Percentiles rank a stretch among this genome's conserved stretches.
Conservation (phyloP, 2,329 filamentous ascomycete genomes). For the Byssoonygena ceratinophila region DNA sequence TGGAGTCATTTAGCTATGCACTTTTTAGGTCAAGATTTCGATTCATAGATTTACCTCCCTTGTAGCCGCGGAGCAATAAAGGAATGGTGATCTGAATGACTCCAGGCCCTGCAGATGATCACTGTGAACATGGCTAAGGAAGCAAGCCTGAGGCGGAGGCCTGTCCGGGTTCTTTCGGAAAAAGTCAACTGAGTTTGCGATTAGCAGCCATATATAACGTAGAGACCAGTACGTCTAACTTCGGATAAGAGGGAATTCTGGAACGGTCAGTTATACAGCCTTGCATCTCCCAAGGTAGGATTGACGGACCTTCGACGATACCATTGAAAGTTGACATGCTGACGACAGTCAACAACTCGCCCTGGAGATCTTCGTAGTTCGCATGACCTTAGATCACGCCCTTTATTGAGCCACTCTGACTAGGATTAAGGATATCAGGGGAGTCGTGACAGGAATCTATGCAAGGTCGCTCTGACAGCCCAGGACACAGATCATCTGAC, state of each 20-base stretch:
- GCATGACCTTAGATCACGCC: not conserved
- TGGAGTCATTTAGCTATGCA: conserved; percentile 19
- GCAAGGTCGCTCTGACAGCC: too few species aligned
- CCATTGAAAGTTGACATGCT: conserved; percentile 29
- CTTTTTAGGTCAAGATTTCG: not conserved
- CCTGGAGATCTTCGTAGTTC: not conserved
- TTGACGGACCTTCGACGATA: conserved; percentile 22
- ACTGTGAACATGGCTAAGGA: conserved; percentile 85
- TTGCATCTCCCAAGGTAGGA: not conserved
- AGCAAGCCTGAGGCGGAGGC: conserved; percentile 64
- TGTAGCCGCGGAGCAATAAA: conserved; percentile 83
- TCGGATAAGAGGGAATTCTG: conserved; percentile 19
- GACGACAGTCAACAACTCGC: not conserved
- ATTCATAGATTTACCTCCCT: conserved; percentile 44
- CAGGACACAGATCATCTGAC: too few species aligned
- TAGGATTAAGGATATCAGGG: not conserved
- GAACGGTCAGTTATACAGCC: conserved; percentile 1
- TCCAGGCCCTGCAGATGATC: conserved; percentile 80
- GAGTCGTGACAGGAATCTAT: too few species aligned
- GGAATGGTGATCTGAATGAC: conserved; percentile 62
- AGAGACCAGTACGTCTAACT: conserved; percentile 5
- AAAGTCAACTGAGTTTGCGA: conserved; percentile 55
- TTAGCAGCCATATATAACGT: not conserved
- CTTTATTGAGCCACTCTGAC: not conserved
- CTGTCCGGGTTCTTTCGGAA: conserved; percentile 52